phyloP scores from a whole-genome alignment of 805 yeast species.

The Candida silvicultrix region DNA sequence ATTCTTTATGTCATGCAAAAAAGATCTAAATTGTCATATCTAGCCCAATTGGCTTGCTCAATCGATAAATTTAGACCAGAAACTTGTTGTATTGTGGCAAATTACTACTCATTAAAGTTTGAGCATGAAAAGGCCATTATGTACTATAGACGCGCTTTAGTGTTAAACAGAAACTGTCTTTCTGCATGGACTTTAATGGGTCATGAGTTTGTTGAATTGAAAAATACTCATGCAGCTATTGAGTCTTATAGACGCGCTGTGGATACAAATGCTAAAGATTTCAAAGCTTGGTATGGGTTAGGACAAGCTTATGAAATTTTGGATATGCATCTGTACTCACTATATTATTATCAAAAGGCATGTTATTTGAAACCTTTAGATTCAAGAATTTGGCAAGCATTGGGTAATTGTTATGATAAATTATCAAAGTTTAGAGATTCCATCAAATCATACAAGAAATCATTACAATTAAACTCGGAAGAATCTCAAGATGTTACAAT shows the following conservation, averaged over 20 bases:
- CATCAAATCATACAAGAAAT: conserved; percentile 75
- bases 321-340: conserved; percentile 89
- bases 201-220: conserved; percentile 94
- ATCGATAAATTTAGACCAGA: conserved; percentile 89
- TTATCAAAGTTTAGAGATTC: conserved; percentile 67
- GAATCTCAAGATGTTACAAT: conserved; percentile 40
- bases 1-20: conserved; percentile 92
- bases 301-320: conserved; percentile 97
- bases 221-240: conserved; percentile 95
- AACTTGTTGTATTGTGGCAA: conserved; percentile 90
- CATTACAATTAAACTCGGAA: conserved; percentile 38
- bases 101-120: conserved; percentile 83
- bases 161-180: conserved; percentile 70
- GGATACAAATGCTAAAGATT: conserved; percentile 82
- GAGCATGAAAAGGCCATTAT: conserved; percentile 94
- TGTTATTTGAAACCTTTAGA: conserved; percentile 84
- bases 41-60: conserved; percentile 80
- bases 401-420: conserved; percentile 84
- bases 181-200: conserved; percentile 99
- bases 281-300: conserved; percentile 96
- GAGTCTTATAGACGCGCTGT: conserved; percentile 92
- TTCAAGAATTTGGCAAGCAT: conserved; percentile 93
- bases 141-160: conserved; percentile 86
- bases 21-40: conserved; percentile 70
- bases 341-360: conserved; percentile 89